Evolutionary conservation across 352 stramenopile species (phyloP).

Genomic region (Globisporangium barbulae): DNA sequence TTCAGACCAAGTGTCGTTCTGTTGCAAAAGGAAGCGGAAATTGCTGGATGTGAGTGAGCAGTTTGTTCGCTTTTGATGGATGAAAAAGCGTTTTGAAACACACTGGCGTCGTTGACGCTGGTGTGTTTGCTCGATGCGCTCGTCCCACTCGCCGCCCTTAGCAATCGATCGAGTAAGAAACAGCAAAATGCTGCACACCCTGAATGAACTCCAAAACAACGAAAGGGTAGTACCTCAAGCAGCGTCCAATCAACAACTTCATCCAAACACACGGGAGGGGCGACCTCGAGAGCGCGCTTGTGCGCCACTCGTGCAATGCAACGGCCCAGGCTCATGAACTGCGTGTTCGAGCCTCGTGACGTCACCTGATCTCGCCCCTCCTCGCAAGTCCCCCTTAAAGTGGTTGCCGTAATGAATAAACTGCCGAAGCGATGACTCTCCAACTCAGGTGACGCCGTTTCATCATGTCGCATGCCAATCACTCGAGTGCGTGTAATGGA

Average conservation of each 20-base stretch:
- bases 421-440: neutral
- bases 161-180: neutral
- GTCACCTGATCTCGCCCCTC: neutral
- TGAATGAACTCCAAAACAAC: neutral
- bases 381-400: neutral
- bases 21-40: neutral
- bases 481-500: neutral
- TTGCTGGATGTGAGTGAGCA: neutral
- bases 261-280: conserved; percentile 9
- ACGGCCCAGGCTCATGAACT: no score
- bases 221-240: neutral
- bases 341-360: neutral
- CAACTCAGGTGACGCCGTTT: neutral
- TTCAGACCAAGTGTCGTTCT: neutral
- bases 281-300: neutral
- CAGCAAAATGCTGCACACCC: neutral
- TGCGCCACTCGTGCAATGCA: neutral
- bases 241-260: conserved; percentile 10
- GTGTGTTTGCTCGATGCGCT: no score
- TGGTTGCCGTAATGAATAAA: neutral
- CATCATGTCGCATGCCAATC: conserved; percentile 5
- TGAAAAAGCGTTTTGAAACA: neutral
- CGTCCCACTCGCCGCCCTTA: neutral
- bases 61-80: neutral
- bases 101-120: no score